Base-by-base conservation (phyloP, 306 rosid genomes). In the Pterocarpus santalinus region DNA sequence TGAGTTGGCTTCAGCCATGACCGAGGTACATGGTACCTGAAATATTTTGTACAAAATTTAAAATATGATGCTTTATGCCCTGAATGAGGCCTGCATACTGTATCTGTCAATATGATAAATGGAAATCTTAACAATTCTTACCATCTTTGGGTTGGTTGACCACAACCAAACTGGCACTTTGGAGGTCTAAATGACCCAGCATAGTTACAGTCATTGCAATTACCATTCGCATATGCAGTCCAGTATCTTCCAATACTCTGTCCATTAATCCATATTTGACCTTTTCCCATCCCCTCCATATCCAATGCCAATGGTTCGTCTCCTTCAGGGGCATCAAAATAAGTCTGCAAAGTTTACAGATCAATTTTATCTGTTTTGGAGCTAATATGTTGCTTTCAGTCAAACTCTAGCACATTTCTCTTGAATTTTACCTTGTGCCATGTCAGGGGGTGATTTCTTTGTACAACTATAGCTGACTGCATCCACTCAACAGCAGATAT, bases 241-340 rank as follows among this genome's bases (percentile, higher is more conserved):
- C 97, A 94, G 85, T 94, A 92, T 86, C 98, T 90, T 70, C 97
- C 98, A 85, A 94, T 89, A 52, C 94, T 92, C 79, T 91, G 86
- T 33, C 97, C 97, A 68, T 94, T 94, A 56, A 87, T 91, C 97
- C 97, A 93, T 88, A 93, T 84, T 84, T 93, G 97, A 43, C 97
- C 97, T 83, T 93, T 93, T 5, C 92, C 94, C 97, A 93, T 93
- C 30, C 94, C 96, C 80, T 79, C 85, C 96, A 93, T 91, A 80
- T 93, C 96, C 84, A 93, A 80, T 75, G 96, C 97, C 87, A 93
- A 78, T 7, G 97, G 94, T 67, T 93, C 94, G 11, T 88, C 84
- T 75, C 97, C 97, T 82, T 89, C 80, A 0, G 97, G 96, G 14
- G 91, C 91, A 90, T 88, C 69, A 5, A 93, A 93, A 80, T 58